A percentile compares a stretch with the other conserved stretches of the same genome.
These are phyloP conservation scores for Keithomyces neogunnii DNA, from an alignment of 2,329 filamentous ascomycete genomes.

Conservation along the genomic window DNA sequence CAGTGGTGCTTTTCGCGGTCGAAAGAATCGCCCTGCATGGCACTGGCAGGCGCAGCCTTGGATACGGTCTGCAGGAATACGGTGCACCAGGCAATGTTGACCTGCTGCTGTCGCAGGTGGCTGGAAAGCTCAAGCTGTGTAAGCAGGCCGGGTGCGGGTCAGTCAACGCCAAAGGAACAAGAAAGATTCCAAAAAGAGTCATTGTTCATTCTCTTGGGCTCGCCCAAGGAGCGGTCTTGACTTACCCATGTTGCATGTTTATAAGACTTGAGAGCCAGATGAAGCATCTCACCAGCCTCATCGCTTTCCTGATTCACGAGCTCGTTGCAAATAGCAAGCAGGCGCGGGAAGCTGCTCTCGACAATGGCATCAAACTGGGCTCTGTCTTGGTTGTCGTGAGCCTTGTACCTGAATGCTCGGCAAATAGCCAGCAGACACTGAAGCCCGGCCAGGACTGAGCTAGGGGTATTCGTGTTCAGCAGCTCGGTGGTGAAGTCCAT, in stretches of 20 bases:
- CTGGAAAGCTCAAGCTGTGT: constrained; percentile 74
- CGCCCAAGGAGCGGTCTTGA: background rate
- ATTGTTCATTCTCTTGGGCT: background rate
- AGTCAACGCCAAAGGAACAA: background rate
- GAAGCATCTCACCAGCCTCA: constrained; percentile 94
- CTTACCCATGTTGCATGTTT: constrained; percentile 93
- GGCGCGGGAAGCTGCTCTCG: constrained; percentile 78
- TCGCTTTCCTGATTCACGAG: constrained; percentile 84
- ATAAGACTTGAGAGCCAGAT: constrained; percentile 90
- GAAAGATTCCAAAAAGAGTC: background rate
- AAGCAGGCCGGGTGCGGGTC: background rate
- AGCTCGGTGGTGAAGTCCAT: constrained; percentile 88
- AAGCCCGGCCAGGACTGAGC: constrained; percentile 83
- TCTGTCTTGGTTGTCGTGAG: constrained; percentile 64
- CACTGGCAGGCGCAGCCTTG: constrained; percentile 70
- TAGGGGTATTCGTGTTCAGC: constrained; percentile 75
- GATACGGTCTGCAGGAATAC: constrained; percentile 86
- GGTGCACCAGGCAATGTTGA: constrained; percentile 92
- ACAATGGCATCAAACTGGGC: constrained; percentile 92
- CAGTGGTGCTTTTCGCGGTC: constrained; percentile 93
- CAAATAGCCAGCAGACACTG: constrained; percentile 93
- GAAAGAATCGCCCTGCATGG: constrained; percentile 74
- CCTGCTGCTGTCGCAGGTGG: constrained; percentile 68
- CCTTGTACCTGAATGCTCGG: constrained; percentile 90
- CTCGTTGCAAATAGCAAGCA: constrained; percentile 79